These are phyloP conservation scores for Wickerhamiella sergipiensis DNA, from an alignment of 805 yeast species.

Conservation along the genomic window DNA sequence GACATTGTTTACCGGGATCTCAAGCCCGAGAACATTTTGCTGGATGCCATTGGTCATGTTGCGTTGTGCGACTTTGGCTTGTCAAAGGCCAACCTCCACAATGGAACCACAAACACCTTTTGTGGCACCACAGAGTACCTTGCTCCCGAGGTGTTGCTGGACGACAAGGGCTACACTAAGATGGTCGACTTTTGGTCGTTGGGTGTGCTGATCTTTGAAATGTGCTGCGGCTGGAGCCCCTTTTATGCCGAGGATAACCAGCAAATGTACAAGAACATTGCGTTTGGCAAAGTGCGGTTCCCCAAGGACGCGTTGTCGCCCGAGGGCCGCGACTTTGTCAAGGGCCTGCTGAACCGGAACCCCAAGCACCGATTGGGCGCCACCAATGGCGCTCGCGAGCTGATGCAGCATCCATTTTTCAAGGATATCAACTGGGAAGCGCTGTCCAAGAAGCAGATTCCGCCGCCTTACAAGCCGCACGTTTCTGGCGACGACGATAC, in stretches of 20 bases:
- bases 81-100: constrained; percentile 79
- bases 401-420: constrained; percentile 85
- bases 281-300: constrained; percentile 93
- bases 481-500: constrained; percentile 84
- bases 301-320: constrained; percentile 89
- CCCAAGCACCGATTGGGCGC: constrained; percentile 94
- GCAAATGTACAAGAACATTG: constrained; percentile 98
- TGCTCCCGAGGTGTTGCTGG: constrained; percentile 92
- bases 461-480: constrained; percentile 96
- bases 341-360: constrained; percentile 86
- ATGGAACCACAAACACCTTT: constrained; percentile 80
- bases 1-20: constrained; percentile 93
- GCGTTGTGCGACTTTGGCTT: constrained; percentile 96
- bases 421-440: constrained; percentile 83
- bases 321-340: constrained; percentile 91
- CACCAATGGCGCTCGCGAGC: constrained; percentile 78
- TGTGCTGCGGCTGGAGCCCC: constrained; percentile 99
- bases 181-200: constrained; percentile 99
- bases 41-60: constrained; percentile 95
- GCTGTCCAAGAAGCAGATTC: constrained; percentile 62
- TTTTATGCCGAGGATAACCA: constrained; percentile 96
- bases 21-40: constrained; percentile 88
- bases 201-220: constrained; percentile 92
- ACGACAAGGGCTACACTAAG: constrained; percentile 92
- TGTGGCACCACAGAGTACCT: constrained; percentile 97